A percentile compares a stretch with the other conserved stretches of the same genome.
These are phyloP conservation scores for Penicillium polonicum DNA, from an alignment of 2,329 filamentous ascomycete species.

Conservation along the genomic window DNA sequence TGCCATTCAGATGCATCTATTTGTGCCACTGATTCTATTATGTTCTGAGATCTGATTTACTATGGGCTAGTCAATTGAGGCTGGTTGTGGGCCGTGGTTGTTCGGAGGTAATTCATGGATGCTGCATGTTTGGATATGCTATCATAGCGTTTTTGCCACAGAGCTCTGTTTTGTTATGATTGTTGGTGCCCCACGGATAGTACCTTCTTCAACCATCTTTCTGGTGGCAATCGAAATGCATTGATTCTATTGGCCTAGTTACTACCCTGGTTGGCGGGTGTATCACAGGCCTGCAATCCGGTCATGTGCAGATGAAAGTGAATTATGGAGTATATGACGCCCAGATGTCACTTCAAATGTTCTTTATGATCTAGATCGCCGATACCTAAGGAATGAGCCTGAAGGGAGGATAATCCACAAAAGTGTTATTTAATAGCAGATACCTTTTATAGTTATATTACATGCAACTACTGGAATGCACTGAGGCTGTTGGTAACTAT, in stretches of 20 bases:
- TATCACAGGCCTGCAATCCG: background rate
- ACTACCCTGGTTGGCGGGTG: background rate
- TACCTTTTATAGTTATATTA: too few species aligned
- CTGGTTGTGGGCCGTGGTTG: background rate
- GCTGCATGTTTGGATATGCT: background rate
- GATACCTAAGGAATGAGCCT: too few species aligned
- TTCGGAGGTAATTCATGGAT: conserved; percentile 6
- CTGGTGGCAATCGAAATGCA: background rate
- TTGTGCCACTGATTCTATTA: conserved; percentile 17
- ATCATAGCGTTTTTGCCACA: conserved; percentile 14
- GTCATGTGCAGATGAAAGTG: background rate
- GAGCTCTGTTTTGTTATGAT: background rate
- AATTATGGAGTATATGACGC: background rate
- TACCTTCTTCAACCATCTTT: background rate
- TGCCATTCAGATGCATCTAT: conserved; percentile 7
- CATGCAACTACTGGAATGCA: background rate
- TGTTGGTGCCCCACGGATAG: background rate
- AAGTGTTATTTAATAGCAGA: too few species aligned
- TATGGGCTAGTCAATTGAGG: conserved; percentile 5
- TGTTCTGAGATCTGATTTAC: conserved; percentile 10
- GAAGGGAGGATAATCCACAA: too few species aligned
- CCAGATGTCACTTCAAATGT: background rate
- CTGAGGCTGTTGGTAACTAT: background rate
- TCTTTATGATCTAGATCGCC: too few species aligned
- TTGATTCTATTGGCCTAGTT: background rate